Evolutionary conservation across 176 grass and related monocot genomes (phyloP).

Genomic region (Cenchrus americanus): DNA sequence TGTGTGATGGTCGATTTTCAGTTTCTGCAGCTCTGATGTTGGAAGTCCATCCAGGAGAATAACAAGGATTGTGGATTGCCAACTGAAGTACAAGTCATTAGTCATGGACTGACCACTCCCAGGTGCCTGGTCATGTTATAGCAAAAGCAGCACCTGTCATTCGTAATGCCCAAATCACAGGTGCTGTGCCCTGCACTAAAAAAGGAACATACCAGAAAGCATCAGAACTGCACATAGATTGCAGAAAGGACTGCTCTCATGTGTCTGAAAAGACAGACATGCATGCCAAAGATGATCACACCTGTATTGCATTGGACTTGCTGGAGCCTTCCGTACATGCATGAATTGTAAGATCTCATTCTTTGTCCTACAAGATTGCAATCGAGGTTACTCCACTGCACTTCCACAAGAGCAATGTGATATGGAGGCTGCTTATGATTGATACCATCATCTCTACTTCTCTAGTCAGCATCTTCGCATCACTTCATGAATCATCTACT

Average conservation of each 20-base stretch:
- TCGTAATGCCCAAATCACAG: neutral
- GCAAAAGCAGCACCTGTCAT: neutral
- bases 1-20: neutral
- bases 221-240: neutral
- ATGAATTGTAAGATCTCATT: neutral
- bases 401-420: neutral
- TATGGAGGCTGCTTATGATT: neutral
- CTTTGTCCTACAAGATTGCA: neutral
- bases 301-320: constrained; percentile 22
- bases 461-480: constrained; percentile 25
- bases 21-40: neutral
- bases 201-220: neutral
- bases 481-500: constrained; percentile 33
- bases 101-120: neutral
- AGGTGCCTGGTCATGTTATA: neutral
- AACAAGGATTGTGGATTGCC: neutral
- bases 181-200: neutral
- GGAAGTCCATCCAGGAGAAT: neutral
- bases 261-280: neutral
- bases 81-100: neutral
- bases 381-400: neutral
- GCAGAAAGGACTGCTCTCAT: neutral
- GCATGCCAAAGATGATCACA: constrained; percentile 7
- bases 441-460: neutral
- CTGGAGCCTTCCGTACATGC: neutral